A percentile compares a stretch with the other conserved stretches of the same genome.
Conservation (phyloP, 371 early-diverging fungal genomes). For the Syncephalis fuscata region DNA sequence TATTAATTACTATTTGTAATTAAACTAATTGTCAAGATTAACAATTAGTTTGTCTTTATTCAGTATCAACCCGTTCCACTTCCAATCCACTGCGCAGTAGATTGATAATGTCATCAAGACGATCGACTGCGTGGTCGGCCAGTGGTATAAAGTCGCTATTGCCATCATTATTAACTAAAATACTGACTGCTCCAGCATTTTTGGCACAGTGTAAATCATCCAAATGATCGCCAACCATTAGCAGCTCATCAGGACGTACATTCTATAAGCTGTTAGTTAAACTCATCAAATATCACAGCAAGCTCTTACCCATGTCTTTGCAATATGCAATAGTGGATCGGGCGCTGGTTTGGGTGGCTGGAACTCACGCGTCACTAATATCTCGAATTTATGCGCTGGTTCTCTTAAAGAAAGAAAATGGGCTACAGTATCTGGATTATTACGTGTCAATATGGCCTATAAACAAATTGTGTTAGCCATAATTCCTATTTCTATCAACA, state of each 20-base stretch:
- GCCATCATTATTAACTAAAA: conserved; percentile 11
- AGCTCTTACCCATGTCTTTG: conserved; percentile 10
- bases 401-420: conserved; percentile 12
- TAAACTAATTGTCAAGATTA: no score
- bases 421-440: conserved; percentile 14
- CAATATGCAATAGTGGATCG: conserved; percentile 14
- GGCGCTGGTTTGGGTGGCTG: conserved; percentile 20
- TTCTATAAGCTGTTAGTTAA: neutral
- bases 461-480: no score
- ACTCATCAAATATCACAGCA: neutral
- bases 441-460: conserved; percentile 16
- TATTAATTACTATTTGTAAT: no score
- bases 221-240: conserved; percentile 24
- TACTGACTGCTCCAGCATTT: conserved; percentile 16
- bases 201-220: conserved; percentile 20
- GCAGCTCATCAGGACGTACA: conserved; percentile 13
- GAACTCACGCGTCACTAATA: conserved; percentile 18
- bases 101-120: conserved; percentile 6
- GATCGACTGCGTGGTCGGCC: conserved; percentile 12
- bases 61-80: neutral
- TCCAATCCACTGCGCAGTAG: neutral
- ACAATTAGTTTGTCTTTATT: no score
- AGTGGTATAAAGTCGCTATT: conserved; percentile 5
- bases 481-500: no score
- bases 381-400: conserved; percentile 13